phyloP scores from a whole-genome alignment of 1,139 yeast species.

The Pichia sp. region DNA sequence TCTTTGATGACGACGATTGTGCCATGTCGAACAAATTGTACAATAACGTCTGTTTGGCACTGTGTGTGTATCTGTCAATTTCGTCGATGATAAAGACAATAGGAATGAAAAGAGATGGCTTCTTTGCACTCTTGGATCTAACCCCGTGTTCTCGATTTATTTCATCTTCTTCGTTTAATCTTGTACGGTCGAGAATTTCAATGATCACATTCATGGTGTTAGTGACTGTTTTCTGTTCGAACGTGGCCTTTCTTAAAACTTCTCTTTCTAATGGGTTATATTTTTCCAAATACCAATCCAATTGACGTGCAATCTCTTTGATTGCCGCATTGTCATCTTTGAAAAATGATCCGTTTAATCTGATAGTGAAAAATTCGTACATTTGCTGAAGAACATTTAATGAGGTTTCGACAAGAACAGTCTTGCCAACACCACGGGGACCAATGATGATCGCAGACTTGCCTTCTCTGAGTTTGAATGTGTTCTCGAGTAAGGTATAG shows the following conservation, averaged over 20 bases:
- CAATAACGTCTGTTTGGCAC: constrained; percentile 73
- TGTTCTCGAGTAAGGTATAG: constrained; percentile 57
- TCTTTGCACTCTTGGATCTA: constrained; percentile 22
- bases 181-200: constrained; percentile 42
- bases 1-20: constrained; percentile 45
- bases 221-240: constrained; percentile 49
- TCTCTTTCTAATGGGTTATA: constrained; percentile 16
- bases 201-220: constrained; percentile 53
- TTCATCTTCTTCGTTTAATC: constrained; percentile 30
- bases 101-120: constrained; percentile 40
- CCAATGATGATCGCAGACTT: constrained; percentile 82
- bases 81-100: constrained; percentile 82
- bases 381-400: constrained; percentile 44
- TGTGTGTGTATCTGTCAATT: constrained; percentile 73
- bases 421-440: constrained; percentile 77
- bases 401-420: constrained; percentile 60
- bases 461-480: constrained; percentile 70
- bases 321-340: constrained; percentile 77
- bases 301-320: constrained; percentile 80
- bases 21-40: constrained; percentile 87
- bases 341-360: constrained; percentile 71
- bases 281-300: constrained; percentile 46
- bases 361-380: constrained; percentile 54
- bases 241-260: constrained; percentile 16
- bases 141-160: too few species aligned